Conservation (phyloP, 2,329 filamentous ascomycete species). For the Fusarium setosum region DNA sequence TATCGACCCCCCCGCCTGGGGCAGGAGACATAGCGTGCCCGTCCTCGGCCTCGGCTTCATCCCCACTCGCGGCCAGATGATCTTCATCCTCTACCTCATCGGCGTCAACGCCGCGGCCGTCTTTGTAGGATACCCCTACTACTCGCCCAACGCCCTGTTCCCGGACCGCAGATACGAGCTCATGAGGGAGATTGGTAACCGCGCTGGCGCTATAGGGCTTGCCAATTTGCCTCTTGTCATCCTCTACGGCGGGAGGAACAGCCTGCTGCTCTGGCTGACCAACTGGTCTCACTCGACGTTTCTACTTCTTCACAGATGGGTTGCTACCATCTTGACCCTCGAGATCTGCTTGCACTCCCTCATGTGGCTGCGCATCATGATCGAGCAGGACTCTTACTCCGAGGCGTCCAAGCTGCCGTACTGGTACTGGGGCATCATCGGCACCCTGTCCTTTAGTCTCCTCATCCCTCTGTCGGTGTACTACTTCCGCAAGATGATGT, state of each 20-base stretch:
- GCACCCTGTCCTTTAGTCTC: conserved; percentile 47
- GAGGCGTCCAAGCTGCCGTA: conserved; percentile 45
- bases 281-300: conserved; percentile 62
- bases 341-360: conserved; percentile 60
- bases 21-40: conserved; percentile 38
- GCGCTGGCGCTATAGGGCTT: conserved; percentile 55
- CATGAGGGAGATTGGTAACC: conserved; percentile 50
- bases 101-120: conserved; percentile 51
- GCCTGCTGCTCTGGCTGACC: conserved; percentile 59
- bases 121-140: conserved; percentile 43
- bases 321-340: conserved; percentile 56
- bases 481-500: conserved; percentile 50
- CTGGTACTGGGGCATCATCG: conserved; percentile 58
- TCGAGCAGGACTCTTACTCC: conserved; percentile 41
- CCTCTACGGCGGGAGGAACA: conserved; percentile 60
- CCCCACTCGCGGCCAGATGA: conserved; percentile 55
- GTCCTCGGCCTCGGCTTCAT: conserved; percentile 41
- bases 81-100: conserved; percentile 56
- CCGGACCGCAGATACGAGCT: conserved; percentile 41
- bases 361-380: conserved; percentile 51
- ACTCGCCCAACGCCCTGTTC: conserved; percentile 46
- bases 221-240: conserved; percentile 55
- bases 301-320: conserved; percentile 61
- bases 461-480: conserved; percentile 49
- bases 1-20: conserved; percentile 43